Conservation (phyloP, 75 land plant species). For the Cryptomeria japonica region DNA sequence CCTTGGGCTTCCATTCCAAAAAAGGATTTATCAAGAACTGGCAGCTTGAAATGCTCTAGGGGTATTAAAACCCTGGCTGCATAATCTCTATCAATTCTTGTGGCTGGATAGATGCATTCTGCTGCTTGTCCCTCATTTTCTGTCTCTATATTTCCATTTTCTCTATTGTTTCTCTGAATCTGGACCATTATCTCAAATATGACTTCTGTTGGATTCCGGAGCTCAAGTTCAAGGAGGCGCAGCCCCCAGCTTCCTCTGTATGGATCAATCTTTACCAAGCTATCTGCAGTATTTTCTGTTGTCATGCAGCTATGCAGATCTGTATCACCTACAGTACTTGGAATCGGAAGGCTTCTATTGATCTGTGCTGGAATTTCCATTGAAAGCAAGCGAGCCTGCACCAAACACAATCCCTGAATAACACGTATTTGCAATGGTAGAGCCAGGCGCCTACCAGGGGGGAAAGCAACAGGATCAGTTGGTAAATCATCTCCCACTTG, state of each 20-base stretch:
- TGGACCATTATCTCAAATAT: constrained; percentile 80
- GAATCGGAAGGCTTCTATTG: constrained; percentile 52
- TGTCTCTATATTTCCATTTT: constrained; percentile 19
- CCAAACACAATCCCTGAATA: constrained; percentile 74
- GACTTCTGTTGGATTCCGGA: constrained; percentile 93
- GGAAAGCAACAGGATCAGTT: constrained; percentile 17
- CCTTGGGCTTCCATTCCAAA: constrained; percentile 43
- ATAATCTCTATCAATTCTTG: constrained; percentile 87
- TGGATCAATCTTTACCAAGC: constrained; percentile 85
- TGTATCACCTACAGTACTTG: constrained; percentile 13
- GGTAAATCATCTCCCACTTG: constrained; percentile 21
- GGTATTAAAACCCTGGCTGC: constrained; percentile 90
- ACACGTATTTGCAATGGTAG: constrained; percentile 82
- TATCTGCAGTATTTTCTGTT: constrained; percentile 27
- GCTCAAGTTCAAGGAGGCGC: constrained; percentile 88
- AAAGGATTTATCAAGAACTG: constrained; percentile 78
- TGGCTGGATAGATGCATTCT: constrained; percentile 58
- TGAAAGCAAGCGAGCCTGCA: constrained; percentile 88
- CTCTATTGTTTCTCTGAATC: constrained; percentile 39
- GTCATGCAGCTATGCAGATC: not conserved
- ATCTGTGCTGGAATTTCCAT: constrained; percentile 97
- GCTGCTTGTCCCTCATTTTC: constrained; percentile 23
- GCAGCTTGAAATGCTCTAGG: constrained; percentile 87
- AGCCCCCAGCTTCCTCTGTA: constrained; percentile 96
- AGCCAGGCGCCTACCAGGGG: constrained; percentile 87